Conservation (phyloP, 2,329 filamentous ascomycete species). For the Exophiala bonariae region DNA sequence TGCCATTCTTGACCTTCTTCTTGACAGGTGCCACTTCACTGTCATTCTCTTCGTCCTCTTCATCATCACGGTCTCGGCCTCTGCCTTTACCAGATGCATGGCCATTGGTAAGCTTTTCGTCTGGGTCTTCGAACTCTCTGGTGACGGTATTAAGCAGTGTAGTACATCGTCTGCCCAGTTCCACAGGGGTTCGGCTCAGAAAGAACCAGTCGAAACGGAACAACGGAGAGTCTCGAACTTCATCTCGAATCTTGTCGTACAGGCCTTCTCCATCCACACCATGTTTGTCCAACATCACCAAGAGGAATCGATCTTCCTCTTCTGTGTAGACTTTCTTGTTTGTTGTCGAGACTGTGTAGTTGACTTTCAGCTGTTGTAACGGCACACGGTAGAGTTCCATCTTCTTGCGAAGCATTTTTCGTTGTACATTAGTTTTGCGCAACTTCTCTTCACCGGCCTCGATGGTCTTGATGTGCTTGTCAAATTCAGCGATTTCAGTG, state of each 20-base stretch:
- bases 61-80: slow-evolving; percentile 60
- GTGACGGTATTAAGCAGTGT: slow-evolving; percentile 93
- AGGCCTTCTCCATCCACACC: slow-evolving; percentile 88
- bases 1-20: slow-evolving; percentile 81
- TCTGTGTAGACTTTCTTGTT: slow-evolving; percentile 99
- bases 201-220: slow-evolving; percentile 99
- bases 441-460: slow-evolving; percentile 90
- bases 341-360: slow-evolving; percentile 97
- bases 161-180: slow-evolving; percentile 88
- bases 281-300: slow-evolving; percentile 89
- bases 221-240: slow-evolving; percentile 88
- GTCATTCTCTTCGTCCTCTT: slow-evolving; percentile 82
- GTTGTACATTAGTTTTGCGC: slow-evolving; percentile 85
- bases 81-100: slow-evolving; percentile 69
- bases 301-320: slow-evolving; percentile 92
- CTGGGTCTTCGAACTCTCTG: slow-evolving; percentile 80
- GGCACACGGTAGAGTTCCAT: slow-evolving; percentile 96
- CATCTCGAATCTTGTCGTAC: slow-evolving; percentile 93
- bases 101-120: slow-evolving; percentile 54
- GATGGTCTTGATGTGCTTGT: slow-evolving; percentile 84
- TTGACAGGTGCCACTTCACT: slow-evolving; percentile 81
- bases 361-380: slow-evolving; percentile 96
- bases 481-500: slow-evolving; percentile 83
- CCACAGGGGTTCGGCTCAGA: slow-evolving; percentile 86
- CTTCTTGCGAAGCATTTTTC: slow-evolving; percentile 92